Base-by-base conservation (phyloP, 768 basidiomycete genomes). In the Psilocybe cubensis region DNA sequence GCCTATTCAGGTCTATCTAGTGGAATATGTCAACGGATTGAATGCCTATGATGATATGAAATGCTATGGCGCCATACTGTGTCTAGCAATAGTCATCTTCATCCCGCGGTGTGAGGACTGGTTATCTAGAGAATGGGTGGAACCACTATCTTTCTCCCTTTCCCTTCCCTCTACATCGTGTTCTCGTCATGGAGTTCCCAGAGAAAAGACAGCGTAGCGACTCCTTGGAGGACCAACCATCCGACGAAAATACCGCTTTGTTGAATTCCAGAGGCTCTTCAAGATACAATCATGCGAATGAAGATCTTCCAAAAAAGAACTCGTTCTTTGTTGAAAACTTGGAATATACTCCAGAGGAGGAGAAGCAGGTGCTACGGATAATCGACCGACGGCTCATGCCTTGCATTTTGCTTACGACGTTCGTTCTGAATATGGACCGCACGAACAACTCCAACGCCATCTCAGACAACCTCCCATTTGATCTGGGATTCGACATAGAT, bases 361-460 rank as follows among this genome's bases (percentile, higher is more conserved):
- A 77, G 61, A 52, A 63, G 6, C 55, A 60, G 29, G 73, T 77
- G 23, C 52, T 71, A 2, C 47, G 54, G 9, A 64, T 66, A 31
- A 64, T 70, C 12, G 68, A 69, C 43, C 52, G 53, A 10, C 56
- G 59, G 3, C 44, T 74, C 7, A 76, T 77, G 60, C 68, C 68
- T 1, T 63, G 69, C 61, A 71, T 77, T 25, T 66, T 76, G 21
- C 42, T 71, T 48, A 74, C 73, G 20, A 74, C 71, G 11, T 69
- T 71, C 31, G 67, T 69, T n/a, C 54, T 71, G 45, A 78, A 76
- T 60, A 76, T 78, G 75, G 76, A 78, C 42, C 68, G 76, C 4
- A 78, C 76, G 12, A 78, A 78, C 59, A 68, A 70, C 57, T 74
- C 74, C 7, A 78, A 78, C 50, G 76, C 76, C 1, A 72, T 76